Conservation (phyloP, 495 filamentous ascomycete genomes). For the Pyronema domesticum region DNA sequence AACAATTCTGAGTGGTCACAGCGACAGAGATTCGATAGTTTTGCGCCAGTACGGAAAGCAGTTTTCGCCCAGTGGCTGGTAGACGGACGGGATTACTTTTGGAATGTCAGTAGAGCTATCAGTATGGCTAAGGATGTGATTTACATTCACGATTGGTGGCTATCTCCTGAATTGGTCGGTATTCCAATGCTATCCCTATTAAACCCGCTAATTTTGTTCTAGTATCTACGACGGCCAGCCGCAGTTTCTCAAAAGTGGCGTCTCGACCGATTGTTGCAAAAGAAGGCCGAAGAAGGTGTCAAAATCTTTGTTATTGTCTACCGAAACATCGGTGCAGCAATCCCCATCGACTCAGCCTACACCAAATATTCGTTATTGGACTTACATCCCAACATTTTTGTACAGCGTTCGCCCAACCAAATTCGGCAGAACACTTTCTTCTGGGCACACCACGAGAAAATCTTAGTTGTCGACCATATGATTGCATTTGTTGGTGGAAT, state of each 20-base stretch:
- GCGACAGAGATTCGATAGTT: slow-evolving; percentile 76
- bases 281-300: slow-evolving; percentile 83
- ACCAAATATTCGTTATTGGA: slow-evolving; percentile 96
- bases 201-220: slow-evolving; percentile 4
- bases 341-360: slow-evolving; percentile 97
- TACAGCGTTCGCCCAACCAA: slow-evolving; percentile 90
- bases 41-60: slow-evolving; percentile 69
- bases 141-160: slow-evolving; percentile 99
- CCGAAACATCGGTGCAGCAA: slow-evolving; percentile 91
- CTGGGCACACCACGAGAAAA: slow-evolving; percentile 96
- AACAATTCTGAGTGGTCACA: slow-evolving; percentile 61
- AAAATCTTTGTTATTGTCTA: slow-evolving; percentile 99
- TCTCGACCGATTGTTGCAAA: slow-evolving; percentile 81
- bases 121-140: slow-evolving; percentile 97
- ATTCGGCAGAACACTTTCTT: slow-evolving; percentile 99
- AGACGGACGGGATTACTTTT: slow-evolving; percentile 96
- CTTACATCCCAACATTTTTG: slow-evolving; percentile 87
- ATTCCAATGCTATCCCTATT: neutral
- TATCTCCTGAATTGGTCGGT: slow-evolving; percentile 63
- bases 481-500: slow-evolving; percentile 92
- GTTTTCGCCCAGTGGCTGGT: slow-evolving; percentile 95
- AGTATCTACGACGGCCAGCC: slow-evolving; percentile 81
- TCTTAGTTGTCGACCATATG: slow-evolving; percentile 88
- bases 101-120: slow-evolving; percentile 93
- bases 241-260: slow-evolving; percentile 99